Evolutionary conservation across 1,139 yeast genomes (phyloP), one percentile per base, ranked within the genome.

Genomic region (Entelexis paramagnoliae): DNA sequence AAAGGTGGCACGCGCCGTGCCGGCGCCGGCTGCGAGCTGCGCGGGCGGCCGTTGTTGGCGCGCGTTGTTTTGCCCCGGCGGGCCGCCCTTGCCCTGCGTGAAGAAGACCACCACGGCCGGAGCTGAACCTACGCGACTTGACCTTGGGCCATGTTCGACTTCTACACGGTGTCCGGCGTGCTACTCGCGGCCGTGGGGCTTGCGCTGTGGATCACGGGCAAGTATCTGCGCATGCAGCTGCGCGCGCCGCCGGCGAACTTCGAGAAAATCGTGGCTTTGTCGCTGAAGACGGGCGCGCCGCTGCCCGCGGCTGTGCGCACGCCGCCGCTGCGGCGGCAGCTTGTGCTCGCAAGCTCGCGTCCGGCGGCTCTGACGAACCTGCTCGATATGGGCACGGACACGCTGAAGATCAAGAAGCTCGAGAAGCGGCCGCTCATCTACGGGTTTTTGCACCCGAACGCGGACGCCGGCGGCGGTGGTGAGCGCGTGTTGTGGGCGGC

Each of bases 381-480:
- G 50, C 45, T 44, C 30, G 52, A 55, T 10, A 50, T 56, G 51
- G 48, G 52, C 20, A 53, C 62, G 28, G 47, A 54, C n/a, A 57
- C 59, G 41, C 55, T 63, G 11, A 19, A 49, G 11, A 24, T 46
- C 24, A 39, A 22, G 35, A 38, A 33, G 10, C 51, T 58, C 16
- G 49, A 51, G 35, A 58, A 62, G 41, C 57, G 51, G 29, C 58
- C 59, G n/a, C 48, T 51, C 26, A 64, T 86, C 19, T 83, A 72
- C 62, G 99, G 97, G 7, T 89, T 85, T 64, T 88, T 91, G 72
- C 99, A 93, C 67, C 98, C 98, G 0, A 85, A 83, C 61, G 89
- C 96, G 58, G 86, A 86, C 65, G 93, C 95, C 46, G 96, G 95
- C 38, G 98, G 98, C 19, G 99, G 99, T 38, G 99, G 99, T 24